Base-by-base conservation (phyloP, 1,139 yeast species). In the Diutina ranongensis region DNA sequence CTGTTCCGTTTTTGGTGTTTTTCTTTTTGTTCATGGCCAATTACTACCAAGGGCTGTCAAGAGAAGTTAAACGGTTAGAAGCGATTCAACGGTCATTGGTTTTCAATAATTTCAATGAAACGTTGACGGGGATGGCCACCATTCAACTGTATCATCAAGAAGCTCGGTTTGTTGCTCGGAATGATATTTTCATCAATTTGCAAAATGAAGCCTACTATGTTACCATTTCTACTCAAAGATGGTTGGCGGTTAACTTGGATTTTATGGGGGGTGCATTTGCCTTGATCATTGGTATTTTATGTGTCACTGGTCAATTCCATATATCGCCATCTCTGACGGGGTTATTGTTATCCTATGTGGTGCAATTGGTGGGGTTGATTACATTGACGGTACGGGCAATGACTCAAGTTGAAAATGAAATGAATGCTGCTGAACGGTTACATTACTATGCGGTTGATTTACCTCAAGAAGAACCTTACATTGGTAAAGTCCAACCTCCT, bases 161-260 rank as follows among this genome's bases (percentile, higher is more conserved):
- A 57, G 36, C 62, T 13, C 62, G 80, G 48, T 85, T 85, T 56
- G 56, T 74, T 38, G 51, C 57, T 2, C 74, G 69, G 51, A 77
- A 78, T 51, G 74, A 74, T 50, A 49, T 48, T 10, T 65, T 73
- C 27, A 63, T 83, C 48, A 73, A 87, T 58, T 65, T 67, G 36
- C 80, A 80, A 79, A 83, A 83, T 55, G 83, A 83, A 54, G 84
- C 92, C 1, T 79, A 81, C 54, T 81, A 71, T 54, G 52, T 84
- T 46, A 74, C 83, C 10, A 66, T 78, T 52, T 84, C 82, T 1
- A 76, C 77, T 51, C 95, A 85, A 63, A 74, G 94, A 58, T 87
- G 95, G 95, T 72, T 85, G 42, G 75, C 80, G 19, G 63, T 83
- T 45, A 75, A 81, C 48, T 65, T 84, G 52, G 86, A 80, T 56